Percentiles rank a stretch among this genome's conserved stretches.
Evolutionary conservation across 202 grass and related monocot genomes (phyloP).

Genomic region (Schoenoplectus triqueter): DNA sequence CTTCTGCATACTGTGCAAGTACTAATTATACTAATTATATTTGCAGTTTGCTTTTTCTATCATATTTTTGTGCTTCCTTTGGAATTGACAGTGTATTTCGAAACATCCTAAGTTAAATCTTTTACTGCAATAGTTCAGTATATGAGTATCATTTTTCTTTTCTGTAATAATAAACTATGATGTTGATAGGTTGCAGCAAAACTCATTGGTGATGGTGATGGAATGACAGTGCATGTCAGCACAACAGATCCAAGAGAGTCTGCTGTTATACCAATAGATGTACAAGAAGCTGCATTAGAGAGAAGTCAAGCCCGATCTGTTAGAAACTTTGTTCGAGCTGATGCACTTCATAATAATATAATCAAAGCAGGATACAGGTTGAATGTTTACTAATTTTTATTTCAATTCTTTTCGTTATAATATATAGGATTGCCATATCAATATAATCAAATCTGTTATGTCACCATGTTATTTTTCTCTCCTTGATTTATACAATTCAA

Average conservation of each 20-base stretch:
- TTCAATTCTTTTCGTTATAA: background rate
- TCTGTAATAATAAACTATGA: conserved; percentile 4
- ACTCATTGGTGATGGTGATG: conserved; percentile 57
- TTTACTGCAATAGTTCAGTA: background rate
- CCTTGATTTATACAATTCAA: background rate
- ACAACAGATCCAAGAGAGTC: conserved; percentile 52
- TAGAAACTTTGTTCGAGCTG: conserved; percentile 41
- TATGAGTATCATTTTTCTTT: background rate
- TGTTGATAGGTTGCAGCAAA: conserved; percentile 27
- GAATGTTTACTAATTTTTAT: background rate
- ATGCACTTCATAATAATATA: conserved; percentile 43
- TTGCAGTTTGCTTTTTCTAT: background rate
- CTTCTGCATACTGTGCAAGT: background rate
- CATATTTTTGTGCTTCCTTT: background rate
- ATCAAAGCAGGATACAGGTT: conserved; percentile 55
- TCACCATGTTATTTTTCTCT: background rate
- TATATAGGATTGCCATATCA: background rate
- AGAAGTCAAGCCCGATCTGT: conserved; percentile 39
- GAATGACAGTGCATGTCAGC: conserved; percentile 64
- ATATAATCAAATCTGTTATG: background rate
- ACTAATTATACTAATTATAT: background rate
- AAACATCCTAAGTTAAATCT: background rate
- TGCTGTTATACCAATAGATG: conserved; percentile 37
- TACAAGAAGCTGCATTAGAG: conserved; percentile 51
- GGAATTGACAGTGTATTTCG: background rate